phyloP scores from a whole-genome alignment of 441 rosid genomes.

The Kokia cookei region DNA sequence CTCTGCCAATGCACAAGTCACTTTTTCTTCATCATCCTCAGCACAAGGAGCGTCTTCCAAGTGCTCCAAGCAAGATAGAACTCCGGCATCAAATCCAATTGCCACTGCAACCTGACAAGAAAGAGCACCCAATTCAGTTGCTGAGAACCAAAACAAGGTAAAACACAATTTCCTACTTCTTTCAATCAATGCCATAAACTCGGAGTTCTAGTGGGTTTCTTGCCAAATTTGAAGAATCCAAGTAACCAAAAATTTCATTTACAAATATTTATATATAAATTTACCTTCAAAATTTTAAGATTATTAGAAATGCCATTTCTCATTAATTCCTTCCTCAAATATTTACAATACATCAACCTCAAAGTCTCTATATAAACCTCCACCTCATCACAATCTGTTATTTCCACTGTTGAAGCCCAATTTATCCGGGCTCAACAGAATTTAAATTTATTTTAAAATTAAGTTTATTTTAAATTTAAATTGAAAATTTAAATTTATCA shows the following conservation, averaged over 20 bases:
- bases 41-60: slow-evolving; percentile 99
- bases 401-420: too few relatives aligned
- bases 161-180: too few relatives aligned
- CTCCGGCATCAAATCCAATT: slow-evolving; percentile 36
- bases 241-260: not conserved
- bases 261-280: too few relatives aligned
- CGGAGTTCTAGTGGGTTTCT: not conserved
- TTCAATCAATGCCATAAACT: not conserved
- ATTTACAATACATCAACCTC: slow-evolving; percentile 85
- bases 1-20: slow-evolving; percentile 74
- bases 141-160: too few relatives aligned
- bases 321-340: slow-evolving; percentile 88
- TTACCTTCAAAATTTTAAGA: slow-evolving; percentile 90
- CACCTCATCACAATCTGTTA: slow-evolving; percentile 94
- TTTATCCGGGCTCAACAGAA: too few relatives aligned
- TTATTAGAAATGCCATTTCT: slow-evolving; percentile 70
- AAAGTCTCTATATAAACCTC: slow-evolving; percentile 91
- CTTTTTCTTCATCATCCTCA: slow-evolving; percentile 92
- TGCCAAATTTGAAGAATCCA: not conserved
- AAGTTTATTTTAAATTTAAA: too few relatives aligned
- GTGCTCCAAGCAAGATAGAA: slow-evolving; percentile 85
- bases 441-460: too few relatives aligned
- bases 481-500: too few relatives aligned
- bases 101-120: slow-evolving; percentile 66
- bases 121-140: slow-evolving; percentile 7